Percentiles rank a stretch among this genome's conserved stretches.
Evolutionary conservation across 2,329 filamentous ascomycete species (phyloP).

Genomic region (Alternaria gaisen): DNA sequence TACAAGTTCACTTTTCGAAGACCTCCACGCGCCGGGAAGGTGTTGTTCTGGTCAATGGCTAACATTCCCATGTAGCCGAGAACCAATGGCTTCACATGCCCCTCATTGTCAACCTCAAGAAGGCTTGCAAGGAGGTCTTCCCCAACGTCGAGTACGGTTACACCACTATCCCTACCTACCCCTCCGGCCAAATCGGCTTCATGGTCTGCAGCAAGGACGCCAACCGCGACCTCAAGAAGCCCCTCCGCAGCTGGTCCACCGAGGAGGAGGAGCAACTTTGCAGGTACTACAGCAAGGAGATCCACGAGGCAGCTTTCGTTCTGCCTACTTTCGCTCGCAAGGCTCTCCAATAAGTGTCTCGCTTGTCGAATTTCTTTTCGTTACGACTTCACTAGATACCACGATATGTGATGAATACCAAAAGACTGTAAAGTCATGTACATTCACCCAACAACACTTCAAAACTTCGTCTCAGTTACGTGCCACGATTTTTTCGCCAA

Average conservation of each 20-base stretch:
- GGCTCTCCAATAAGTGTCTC: conserved; percentile 59
- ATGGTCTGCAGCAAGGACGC: conserved; percentile 99
- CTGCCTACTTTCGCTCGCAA: conserved; percentile 93
- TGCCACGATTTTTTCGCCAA: not conserved
- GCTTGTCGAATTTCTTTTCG: conserved; percentile 18
- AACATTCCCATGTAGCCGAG: conserved; percentile 71
- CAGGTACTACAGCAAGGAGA: conserved; percentile 97
- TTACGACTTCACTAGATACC: conserved; percentile 44
- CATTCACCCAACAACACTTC: not conserved
- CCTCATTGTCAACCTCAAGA: conserved; percentile 94
- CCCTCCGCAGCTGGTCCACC: conserved; percentile 78
- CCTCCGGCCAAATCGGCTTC: conserved; percentile 98
- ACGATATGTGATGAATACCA: conserved; percentile 35
- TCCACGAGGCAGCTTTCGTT: conserved; percentile 93
- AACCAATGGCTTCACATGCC: conserved; percentile 99
- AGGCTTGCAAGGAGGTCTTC: conserved; percentile 97
- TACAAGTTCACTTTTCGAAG: conserved; percentile 24
- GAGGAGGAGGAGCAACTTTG: conserved; percentile 94
- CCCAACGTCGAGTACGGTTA: conserved; percentile 97
- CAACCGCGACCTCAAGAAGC: conserved; percentile 82
- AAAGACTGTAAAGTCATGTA: conserved; percentile 34
- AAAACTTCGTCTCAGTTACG: not conserved
- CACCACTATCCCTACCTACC: conserved; percentile 99
- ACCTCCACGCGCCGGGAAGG: conserved; percentile 25
- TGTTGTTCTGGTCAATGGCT: conserved; percentile 31